phyloP scores from a whole-genome alignment of 1,284 basidiomycete species.

The Pterulicium gracile region DNA sequence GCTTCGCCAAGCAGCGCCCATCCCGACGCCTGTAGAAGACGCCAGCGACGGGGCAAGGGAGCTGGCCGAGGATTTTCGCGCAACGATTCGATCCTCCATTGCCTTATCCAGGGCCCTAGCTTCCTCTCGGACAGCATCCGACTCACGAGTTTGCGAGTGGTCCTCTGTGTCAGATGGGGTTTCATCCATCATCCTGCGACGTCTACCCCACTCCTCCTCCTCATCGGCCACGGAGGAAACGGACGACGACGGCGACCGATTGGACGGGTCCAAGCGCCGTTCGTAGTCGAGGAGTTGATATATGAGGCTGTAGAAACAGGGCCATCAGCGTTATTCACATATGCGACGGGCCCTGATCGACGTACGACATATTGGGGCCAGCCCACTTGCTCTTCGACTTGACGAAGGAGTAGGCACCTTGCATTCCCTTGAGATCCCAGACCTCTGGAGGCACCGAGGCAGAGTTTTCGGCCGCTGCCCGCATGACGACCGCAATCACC shows the following conservation, averaged over 20 bases:
- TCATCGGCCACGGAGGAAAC: conserved; percentile 47
- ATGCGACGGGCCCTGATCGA: conserved; percentile 15
- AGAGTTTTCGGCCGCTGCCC: conserved; percentile 70
- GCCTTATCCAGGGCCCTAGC: conserved; percentile 69
- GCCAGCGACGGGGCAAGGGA: conserved; percentile 40
- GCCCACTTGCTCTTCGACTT: conserved; percentile 84
- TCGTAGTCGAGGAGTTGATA: conserved; percentile 95
- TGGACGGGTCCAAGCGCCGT: conserved; percentile 54
- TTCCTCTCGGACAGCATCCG: conserved; percentile 47
- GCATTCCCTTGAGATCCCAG: conserved; percentile 81
- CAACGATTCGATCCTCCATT: conserved; percentile 70
- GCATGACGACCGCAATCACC: conserved; percentile 92
- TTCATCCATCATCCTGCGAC: conserved; percentile 57
- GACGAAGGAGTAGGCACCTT: conserved; percentile 85
- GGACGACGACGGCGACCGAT: conserved; percentile 38
- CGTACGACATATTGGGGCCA: conserved; percentile 94
- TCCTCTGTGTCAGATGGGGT: conserved; percentile 32
- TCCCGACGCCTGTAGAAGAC: conserved; percentile 28
- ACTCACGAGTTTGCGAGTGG: conserved; percentile 37
- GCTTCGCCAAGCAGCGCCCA: conserved; percentile 54
- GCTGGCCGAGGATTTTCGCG: conserved; percentile 59
- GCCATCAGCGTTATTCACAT: conserved; percentile 8
- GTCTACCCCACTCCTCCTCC: conserved; percentile 79
- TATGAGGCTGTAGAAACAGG: conserved; percentile 57
- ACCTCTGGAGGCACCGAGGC: conserved; percentile 61